A percentile compares a stretch with the other conserved stretches of the same genome.
Evolutionary conservation across 2,329 filamentous ascomycete species (phyloP).

Genomic region (Colletotrichum sp.): DNA sequence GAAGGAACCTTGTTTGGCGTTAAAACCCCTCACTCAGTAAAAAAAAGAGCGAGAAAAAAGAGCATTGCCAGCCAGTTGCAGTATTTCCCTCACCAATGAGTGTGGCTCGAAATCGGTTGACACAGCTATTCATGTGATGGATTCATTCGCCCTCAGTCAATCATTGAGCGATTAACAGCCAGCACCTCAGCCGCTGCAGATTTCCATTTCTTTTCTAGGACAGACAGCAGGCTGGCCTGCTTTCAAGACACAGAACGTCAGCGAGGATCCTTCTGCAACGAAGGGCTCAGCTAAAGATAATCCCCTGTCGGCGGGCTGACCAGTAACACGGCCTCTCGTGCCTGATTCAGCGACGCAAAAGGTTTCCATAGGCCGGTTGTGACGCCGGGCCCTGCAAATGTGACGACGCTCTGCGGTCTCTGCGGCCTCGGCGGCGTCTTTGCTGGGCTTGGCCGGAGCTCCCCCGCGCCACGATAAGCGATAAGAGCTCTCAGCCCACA

Average conservation of each 20-base stretch:
- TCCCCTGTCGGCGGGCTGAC: neutral
- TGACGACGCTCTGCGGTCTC: neutral
- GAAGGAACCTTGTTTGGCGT: constrained; percentile 6
- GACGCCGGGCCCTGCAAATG: neutral
- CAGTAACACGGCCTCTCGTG: neutral
- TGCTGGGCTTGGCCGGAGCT: constrained; percentile 16
- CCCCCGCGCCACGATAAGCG: constrained; percentile 21
- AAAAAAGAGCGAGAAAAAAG: constrained; percentile 9
- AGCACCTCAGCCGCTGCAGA: neutral
- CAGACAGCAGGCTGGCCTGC: neutral
- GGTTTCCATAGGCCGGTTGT: constrained; percentile 4
- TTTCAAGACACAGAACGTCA: neutral
- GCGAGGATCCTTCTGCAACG: constrained; percentile 8
- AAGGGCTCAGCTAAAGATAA: neutral
- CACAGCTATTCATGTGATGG: neutral
- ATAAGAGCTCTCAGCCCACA: constrained; percentile 20
- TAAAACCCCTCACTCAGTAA: constrained; percentile 18
- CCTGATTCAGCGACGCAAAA: constrained; percentile 9
- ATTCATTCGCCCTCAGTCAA: neutral
- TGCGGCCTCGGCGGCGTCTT: neutral
- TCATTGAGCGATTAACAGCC: constrained; percentile 9
- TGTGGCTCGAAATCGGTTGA: constrained; percentile 2
- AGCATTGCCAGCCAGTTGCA: neutral
- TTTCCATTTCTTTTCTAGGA: neutral
- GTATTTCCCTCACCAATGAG: constrained; percentile 17